Percentiles rank a stretch among this genome's conserved stretches.
These are phyloP conservation scores for Colletotrichum sp. DNA, from an alignment of 2,329 filamentous ascomycete species.

Conservation along the genomic window DNA sequence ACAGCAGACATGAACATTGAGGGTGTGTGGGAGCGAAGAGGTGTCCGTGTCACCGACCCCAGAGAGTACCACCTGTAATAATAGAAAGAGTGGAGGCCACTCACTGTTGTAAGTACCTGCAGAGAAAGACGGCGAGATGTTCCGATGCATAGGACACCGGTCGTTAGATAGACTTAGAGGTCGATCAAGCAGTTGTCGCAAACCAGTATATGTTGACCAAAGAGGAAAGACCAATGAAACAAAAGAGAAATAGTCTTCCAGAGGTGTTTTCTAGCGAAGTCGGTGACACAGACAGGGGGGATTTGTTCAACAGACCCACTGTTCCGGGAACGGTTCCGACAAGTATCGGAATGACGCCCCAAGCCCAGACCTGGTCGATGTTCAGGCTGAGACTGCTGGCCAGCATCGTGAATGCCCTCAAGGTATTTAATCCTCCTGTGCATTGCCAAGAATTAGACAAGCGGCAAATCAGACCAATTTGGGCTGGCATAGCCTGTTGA, in stretches of 20 bases:
- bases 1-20: slow-evolving; percentile 6
- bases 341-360: background rate
- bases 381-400: background rate
- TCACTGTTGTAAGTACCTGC: background rate
- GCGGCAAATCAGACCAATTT: background rate
- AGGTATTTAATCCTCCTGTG: rapidly evolving
- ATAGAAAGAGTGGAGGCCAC: background rate
- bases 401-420: background rate
- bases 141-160: rapidly evolving
- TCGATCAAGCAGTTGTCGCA: background rate
- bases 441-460: background rate
- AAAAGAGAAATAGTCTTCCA: rapidly evolving
- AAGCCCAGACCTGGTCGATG: rapidly evolving
- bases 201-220: background rate
- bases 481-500: rapidly evolving
- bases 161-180: background rate
- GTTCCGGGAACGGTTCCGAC: background rate
- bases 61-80: slow-evolving; percentile 1
- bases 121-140: background rate
- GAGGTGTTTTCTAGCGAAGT: rapidly evolving
- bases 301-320: background rate
- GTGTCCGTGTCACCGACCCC: background rate
- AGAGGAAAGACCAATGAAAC: background rate
- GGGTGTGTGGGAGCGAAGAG: background rate
- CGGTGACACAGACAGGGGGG: rapidly evolving